Conservation (phyloP, 2,329 filamentous ascomycete genomes). For the Cadophora luteo-olivacea region DNA sequence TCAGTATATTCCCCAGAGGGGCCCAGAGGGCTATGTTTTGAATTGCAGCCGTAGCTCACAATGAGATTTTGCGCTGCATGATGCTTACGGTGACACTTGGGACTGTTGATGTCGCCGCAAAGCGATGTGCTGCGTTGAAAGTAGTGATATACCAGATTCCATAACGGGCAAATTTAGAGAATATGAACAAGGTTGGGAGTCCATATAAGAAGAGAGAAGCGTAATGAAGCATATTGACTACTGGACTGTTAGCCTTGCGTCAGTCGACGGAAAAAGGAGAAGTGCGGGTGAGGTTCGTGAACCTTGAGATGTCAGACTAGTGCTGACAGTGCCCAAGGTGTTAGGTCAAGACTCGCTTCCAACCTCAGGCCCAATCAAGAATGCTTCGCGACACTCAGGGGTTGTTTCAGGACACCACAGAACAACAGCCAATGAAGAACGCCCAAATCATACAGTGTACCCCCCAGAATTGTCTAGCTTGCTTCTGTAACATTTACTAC, state of each 20-base stretch:
- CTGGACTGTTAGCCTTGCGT: not conserved
- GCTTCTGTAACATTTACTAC: too few relatives aligned
- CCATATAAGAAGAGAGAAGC: slow-evolving; percentile 13
- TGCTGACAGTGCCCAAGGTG: not conserved
- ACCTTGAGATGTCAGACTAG: not conserved
- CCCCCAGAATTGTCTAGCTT: too few relatives aligned
- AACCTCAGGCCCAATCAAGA: not conserved
- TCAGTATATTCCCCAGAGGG: not conserved
- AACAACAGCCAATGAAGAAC: too few relatives aligned
- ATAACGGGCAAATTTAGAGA: slow-evolving; percentile 10
- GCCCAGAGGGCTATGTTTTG: too few relatives aligned
- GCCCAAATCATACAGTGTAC: too few relatives aligned
- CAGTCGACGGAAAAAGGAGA: too few relatives aligned
- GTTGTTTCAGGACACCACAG: not conserved
- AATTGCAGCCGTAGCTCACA: not conserved
- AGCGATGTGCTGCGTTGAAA: slow-evolving; percentile 17
- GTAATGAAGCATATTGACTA: slow-evolving; percentile 11
- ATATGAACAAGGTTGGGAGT: slow-evolving; percentile 12
- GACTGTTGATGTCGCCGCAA: slow-evolving; percentile 23
- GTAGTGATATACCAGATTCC: slow-evolving; percentile 12
- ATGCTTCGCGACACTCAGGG: not conserved
- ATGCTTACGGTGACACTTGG: slow-evolving; percentile 23
- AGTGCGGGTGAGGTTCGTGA: not conserved
- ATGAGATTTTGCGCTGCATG: not conserved
- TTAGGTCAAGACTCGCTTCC: too few relatives aligned